Conservation (phyloP, 2,329 filamentous ascomycete genomes). For the Aspergillus sp. region DNA sequence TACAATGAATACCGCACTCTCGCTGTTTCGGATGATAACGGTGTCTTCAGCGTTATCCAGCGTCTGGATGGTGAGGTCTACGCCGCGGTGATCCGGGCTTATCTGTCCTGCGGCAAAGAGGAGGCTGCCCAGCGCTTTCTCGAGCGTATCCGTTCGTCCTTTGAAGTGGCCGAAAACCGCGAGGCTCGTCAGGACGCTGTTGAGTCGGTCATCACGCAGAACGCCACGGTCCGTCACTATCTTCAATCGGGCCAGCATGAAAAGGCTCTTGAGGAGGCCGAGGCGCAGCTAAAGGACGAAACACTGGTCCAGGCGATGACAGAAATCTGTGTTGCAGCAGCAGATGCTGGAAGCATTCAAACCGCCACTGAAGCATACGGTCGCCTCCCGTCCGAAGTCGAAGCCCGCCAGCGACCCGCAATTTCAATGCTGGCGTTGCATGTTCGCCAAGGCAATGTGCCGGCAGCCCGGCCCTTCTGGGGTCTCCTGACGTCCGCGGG, state of each 20-base stretch:
- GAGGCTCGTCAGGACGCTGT: conserved; percentile 57
- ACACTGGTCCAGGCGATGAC: conserved; percentile 59
- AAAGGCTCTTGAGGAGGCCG: conserved; percentile 68
- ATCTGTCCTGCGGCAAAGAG: conserved; percentile 71
- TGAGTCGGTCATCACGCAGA: conserved; percentile 63
- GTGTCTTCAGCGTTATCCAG: conserved; percentile 59
- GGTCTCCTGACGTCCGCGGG: conserved; percentile 57
- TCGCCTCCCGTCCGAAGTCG: conserved; percentile 49
- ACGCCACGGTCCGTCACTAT: conserved; percentile 73
- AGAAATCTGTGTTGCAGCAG: conserved; percentile 67
- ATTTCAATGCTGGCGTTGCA: conserved; percentile 82
- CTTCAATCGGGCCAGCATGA: conserved; percentile 62
- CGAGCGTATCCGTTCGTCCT: conserved; percentile 62
- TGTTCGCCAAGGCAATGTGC: conserved; percentile 72
- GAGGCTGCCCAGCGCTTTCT: conserved; percentile 82
- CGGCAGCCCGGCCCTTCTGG: conserved; percentile 75
- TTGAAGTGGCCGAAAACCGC: conserved; percentile 42
- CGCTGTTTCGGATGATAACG: conserved; percentile 76
- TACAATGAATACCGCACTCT: conserved; percentile 91
- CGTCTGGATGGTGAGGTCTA: conserved; percentile 81
- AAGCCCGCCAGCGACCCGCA: conserved; percentile 51
- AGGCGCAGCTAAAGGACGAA: conserved; percentile 50
- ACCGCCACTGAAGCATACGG: conserved; percentile 63
- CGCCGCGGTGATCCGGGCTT: conserved; percentile 83
- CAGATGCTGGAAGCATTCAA: conserved; percentile 66